Evolutionary conservation across 2,329 filamentous ascomycete genomes (phyloP).

Genomic region (Neurospora sp.): DNA sequence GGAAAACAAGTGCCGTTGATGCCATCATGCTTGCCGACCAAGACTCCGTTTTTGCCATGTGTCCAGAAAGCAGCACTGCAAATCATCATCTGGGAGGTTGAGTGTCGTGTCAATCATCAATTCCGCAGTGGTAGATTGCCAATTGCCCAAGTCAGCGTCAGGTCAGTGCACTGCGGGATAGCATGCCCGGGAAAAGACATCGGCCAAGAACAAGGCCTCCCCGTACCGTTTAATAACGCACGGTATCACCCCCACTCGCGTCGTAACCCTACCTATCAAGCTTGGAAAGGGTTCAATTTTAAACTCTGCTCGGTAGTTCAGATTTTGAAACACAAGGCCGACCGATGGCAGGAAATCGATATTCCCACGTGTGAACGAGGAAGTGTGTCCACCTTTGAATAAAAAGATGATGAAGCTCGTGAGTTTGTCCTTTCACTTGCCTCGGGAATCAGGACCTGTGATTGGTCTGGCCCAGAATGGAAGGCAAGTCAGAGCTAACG

Average conservation of each 20-base stretch:
- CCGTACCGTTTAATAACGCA: neutral
- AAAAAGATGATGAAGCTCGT: neutral
- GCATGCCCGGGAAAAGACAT: neutral
- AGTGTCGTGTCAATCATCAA: neutral
- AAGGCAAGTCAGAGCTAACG: neutral
- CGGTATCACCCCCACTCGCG: neutral
- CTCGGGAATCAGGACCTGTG: neutral
- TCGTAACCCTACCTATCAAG: neutral
- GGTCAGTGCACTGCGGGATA: neutral
- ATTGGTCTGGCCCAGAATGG: neutral
- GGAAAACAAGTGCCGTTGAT: neutral
- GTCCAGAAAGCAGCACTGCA: neutral
- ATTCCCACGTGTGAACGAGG: neutral
- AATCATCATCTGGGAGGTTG: neutral
- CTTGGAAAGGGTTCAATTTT: neutral
- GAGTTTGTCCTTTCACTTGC: neutral
- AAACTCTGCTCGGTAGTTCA: neutral
- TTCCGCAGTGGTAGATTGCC: neutral
- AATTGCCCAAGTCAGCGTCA: neutral
- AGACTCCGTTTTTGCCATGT: neutral
- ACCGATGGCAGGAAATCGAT: neutral
- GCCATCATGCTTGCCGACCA: neutral
- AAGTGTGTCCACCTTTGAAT: neutral
- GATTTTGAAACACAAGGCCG: neutral
- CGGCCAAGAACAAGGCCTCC: neutral